Evolutionary conservation across 2,329 filamentous ascomycete genomes (phyloP), one percentile per base, ranked within the genome.

Genomic region (Polychaeton citri): DNA sequence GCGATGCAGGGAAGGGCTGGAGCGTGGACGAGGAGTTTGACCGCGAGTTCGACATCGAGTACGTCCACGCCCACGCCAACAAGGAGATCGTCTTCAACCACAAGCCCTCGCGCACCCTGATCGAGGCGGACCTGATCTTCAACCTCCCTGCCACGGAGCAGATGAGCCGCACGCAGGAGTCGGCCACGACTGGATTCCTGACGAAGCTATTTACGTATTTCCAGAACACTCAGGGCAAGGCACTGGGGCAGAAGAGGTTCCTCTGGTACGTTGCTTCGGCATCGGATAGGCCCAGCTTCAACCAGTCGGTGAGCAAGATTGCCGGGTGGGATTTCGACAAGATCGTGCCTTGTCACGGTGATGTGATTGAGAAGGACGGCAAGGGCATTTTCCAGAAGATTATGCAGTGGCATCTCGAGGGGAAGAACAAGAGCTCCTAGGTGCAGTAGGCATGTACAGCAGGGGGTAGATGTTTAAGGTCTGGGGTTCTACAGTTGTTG

Each of bases 341-440:
- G 26, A 68, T 96, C 34, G 77, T 98, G 40, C 86, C 88, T 1
- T 96, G 88, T 57, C 90, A 98, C 60, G 90, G 90, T 6, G 90
- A 98, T 62, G 78, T 82, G 12, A 76, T 96, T 45, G 79, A 90
- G 57, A 70, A 55, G 1, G 72, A 68, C 3, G 86, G 72, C 7
- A 94, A 92, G 67, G 71, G 70, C 8, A 65, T 82, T 12, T 93
- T 88, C 46, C 64, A 71, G 50, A 83, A 81, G 57, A 68, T 92
- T 9, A 84, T 93, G 60, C 71, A 72, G 49, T 95, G 87, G 86
- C 82, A 92, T 63, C 55, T 93, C 52, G 63, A 73, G 38, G 62
- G 57, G 33, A 53, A 55, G 38, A 57, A 57, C n/a, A 43, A 56
- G 56, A 43, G 36, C 44, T 19, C 21, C 13, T 8, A 26, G 21